Base-by-base conservation (phyloP, 345 rosid species). In the Acer negundo region DNA sequence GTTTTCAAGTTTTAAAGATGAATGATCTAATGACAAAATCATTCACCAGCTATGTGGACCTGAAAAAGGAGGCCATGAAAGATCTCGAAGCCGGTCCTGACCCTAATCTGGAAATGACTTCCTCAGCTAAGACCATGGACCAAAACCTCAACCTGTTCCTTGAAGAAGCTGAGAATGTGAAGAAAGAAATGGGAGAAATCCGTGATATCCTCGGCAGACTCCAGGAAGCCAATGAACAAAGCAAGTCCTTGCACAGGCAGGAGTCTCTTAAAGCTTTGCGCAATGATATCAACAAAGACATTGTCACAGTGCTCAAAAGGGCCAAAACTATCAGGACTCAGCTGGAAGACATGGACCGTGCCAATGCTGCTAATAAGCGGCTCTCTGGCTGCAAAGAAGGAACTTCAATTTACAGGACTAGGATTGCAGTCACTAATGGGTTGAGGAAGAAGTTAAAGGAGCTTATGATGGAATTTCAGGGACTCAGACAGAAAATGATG, bases 11-110 rank as follows among this genome's bases (percentile, higher is more conserved):
- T 20, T 38, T 59, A 53, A 86, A 90, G 77, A 96, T 96, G 99
- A 96, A 96, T 80, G 99, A 96, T 65, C 72, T 96, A 59, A 94
- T 94, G 99, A 96, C 99, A 69, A 94, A 96, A 82, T 96, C 99
- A 35, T 96, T 92, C 82, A 82, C 82, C 79, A 96, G 95, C 86
- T 94, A 96, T 69, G 99, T 92, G 24, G 98, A 96, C 76, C 86
- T 94, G 58, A 92, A 91, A 84, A 96, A 92, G 77, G 97, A 92
- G 81, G 99, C 98, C 67, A 88, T 94, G 91, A 92, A 85, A 79
- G 99, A 96, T 77, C 87, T 91, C 0, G 99, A 94, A 89, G 96
- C 95, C 3, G 97, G 95, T 55, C 90, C 86, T 0, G 94, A 90
- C 49, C 70, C 22, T 0, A 95, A 87, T 78, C 38, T 90, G n/a